Conservation (phyloP, 129 eudicot genomes). For the Smallanthus sonchifolius region DNA sequence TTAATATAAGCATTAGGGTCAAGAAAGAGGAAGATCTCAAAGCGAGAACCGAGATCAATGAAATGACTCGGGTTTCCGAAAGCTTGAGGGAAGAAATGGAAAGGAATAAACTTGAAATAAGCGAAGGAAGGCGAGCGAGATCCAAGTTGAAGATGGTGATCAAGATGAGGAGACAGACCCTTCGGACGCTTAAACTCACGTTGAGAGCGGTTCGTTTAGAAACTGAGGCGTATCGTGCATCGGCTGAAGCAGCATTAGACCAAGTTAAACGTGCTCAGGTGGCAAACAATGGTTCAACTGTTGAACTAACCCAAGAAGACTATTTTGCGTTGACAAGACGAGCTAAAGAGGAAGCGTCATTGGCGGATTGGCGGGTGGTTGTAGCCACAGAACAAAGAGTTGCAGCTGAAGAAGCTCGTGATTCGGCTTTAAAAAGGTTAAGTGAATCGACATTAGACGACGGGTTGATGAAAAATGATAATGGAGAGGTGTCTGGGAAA, state of each 20-base stretch:
- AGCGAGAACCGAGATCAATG: constrained; percentile 28
- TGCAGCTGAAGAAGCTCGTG: constrained; percentile 52
- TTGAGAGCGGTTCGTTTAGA: constrained; percentile 49
- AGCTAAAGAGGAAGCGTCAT: constrained; percentile 48
- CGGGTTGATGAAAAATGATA: constrained; percentile 5
- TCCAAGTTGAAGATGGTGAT: constrained; percentile 37
- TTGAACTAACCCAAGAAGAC: constrained; percentile 41
- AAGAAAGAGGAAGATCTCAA: constrained; percentile 48
- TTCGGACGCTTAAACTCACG: constrained; percentile 41
- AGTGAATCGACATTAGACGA: constrained; percentile 1
- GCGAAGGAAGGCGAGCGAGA: constrained; percentile 31
- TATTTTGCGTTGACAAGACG: constrained; percentile 40
- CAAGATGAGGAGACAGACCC: constrained; percentile 46
- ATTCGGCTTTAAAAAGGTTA: constrained; percentile 39
- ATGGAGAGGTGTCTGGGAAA: background rate
- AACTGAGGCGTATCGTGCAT: constrained; percentile 42
- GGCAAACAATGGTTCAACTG: background rate
- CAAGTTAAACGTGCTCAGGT: constrained; percentile 16
- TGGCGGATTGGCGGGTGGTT: constrained; percentile 51
- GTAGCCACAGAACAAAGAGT: constrained; percentile 50
- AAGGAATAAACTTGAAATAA: constrained; percentile 31
- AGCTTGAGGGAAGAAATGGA: constrained; percentile 44
- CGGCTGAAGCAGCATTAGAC: constrained; percentile 42
- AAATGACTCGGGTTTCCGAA: constrained; percentile 33
- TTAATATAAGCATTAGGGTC: constrained; percentile 28